Percentiles rank a stretch among this genome's conserved stretches.
Evolutionary conservation across 345 rosid species (phyloP).

Genomic region (Raphanus raphanistrum): DNA sequence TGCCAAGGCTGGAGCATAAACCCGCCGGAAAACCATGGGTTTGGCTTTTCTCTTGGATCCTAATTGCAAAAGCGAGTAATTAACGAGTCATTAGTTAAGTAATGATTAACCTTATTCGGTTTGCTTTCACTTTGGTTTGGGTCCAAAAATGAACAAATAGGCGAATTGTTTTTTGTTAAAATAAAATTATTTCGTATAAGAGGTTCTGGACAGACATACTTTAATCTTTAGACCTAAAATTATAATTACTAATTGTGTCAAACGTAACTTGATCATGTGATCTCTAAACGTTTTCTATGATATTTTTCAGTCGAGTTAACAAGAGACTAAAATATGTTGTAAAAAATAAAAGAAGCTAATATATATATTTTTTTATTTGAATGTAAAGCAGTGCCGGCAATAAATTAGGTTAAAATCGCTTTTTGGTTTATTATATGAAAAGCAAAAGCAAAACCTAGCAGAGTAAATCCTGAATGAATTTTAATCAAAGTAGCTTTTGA

Average conservation of each 20-base stretch:
- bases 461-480: not conserved
- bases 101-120: conserved; percentile 1
- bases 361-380: not conserved
- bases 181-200: no score
- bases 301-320: no score
- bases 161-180: not conserved
- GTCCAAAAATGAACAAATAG: not conserved
- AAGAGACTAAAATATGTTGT: no score
- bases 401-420: not conserved
- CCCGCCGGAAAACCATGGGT: conserved; percentile 74
- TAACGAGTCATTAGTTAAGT: not conserved
- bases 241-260: no score
- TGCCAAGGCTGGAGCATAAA: conserved; percentile 62
- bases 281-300: no score
- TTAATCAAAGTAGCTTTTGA: not conserved
- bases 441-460: not conserved
- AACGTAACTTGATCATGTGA: no score
- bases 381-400: not conserved
- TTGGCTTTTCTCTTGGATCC: conserved; percentile 64
- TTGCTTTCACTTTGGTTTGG: not conserved
- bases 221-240: no score
- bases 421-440: not conserved
- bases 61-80: conserved; percentile 24
- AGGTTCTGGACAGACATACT: no score
- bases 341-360: no score